Evolutionary conservation across 2,329 filamentous ascomycete genomes (phyloP).

Genomic region (Pseudonectria foliicola): DNA sequence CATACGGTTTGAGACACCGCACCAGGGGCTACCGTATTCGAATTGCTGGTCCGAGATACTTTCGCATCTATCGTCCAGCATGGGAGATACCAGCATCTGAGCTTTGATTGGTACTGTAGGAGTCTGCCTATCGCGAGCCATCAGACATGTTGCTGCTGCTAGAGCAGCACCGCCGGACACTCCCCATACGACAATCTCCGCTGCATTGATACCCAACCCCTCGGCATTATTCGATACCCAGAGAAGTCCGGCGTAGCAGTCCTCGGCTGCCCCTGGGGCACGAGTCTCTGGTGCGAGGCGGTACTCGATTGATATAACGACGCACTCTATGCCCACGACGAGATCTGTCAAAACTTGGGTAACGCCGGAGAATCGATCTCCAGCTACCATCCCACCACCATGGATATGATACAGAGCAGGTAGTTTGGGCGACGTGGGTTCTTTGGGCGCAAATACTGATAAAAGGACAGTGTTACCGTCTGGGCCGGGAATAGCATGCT

Average conservation of each 20-base stretch:
- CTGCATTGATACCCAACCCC: constrained; percentile 10
- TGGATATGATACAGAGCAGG: constrained; percentile 14
- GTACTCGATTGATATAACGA: constrained; percentile 17
- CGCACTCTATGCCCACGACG: constrained; percentile 9
- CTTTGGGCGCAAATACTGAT: constrained; percentile 11
- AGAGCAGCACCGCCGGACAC: constrained; percentile 15
- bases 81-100: constrained; percentile 17
- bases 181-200: constrained; percentile 9
- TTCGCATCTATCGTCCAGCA: constrained; percentile 15
- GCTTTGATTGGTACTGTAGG: constrained; percentile 8
- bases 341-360: constrained; percentile 7
- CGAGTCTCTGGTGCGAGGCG: constrained; percentile 18
- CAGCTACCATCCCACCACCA: constrained; percentile 13
- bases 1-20: constrained; percentile 8
- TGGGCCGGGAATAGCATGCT: constrained; percentile 4
- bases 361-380: constrained; percentile 10
- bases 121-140: constrained; percentile 11
- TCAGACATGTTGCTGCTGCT: constrained; percentile 9
- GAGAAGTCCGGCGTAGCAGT: constrained; percentile 14
- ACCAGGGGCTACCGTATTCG: constrained; percentile 14
- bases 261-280: constrained; percentile 11
- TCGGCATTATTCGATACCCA: constrained; percentile 10
- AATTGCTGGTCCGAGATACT: constrained; percentile 14
- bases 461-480: constrained; percentile 5
- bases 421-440: constrained; percentile 1